Evolutionary conservation across 139 green algal species (phyloP), one percentile per base, ranked within the genome.

Genomic region (Coelastrella sp.): DNA sequence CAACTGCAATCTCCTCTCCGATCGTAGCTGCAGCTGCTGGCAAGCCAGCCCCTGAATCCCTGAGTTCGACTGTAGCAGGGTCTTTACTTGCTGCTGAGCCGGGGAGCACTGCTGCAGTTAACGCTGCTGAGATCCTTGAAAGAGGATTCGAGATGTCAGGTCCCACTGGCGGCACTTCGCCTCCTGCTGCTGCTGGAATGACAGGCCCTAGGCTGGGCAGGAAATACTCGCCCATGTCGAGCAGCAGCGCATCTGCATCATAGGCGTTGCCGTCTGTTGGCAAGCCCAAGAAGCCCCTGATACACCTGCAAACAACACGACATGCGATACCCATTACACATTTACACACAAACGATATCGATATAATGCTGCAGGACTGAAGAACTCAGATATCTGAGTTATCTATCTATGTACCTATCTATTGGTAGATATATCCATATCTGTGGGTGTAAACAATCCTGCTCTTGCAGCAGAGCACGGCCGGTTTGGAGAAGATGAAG

Each of bases 211-310:
- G 7, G 57, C 5, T 78, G 3, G 82, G 82, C 64, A 74, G 65
- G 83, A 71, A 80, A 57, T 88, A 88, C 8, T 66, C 68, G 17
- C 83, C 83, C 83, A 88, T 66, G 83, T 88, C 83, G 0, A 88
- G 83, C 20, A 80, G 13, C 47, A 88, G 68, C 3, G 68, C 83
- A 7, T 88, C 83, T 5, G 54, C 66, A 16, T 88, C 83, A 3
- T 77, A 68, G 3, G 17, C 14, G 13, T 10, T 59, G 0, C n/a
- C 65, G 4, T 64, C 47, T 32, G 5, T 22, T 7, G 82, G 64
- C 4, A 7, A 17, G 47, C 82, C 82, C 64, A 87, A 16, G 5
- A 61, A n/a, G 3, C 32, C 5, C 32, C 8, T 78, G 6, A 87
- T 3, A 17, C 64, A 79, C 19, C 82, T 87, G 82, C 68, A 76